These are phyloP conservation scores for Excoecaria cochinchinensis DNA, from an alignment of 345 rosid genomes.

Conservation along the genomic window DNA sequence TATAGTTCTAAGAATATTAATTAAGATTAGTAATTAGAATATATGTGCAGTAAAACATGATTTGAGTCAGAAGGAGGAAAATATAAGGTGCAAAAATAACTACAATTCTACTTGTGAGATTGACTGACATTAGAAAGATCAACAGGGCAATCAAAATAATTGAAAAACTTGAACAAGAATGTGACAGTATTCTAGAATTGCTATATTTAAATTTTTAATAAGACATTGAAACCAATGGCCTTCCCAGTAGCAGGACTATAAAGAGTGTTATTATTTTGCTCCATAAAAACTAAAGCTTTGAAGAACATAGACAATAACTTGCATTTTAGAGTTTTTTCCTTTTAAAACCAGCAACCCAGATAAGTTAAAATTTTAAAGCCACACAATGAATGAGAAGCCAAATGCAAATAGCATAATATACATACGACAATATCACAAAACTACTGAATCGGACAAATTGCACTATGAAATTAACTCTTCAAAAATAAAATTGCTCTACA, in stretches of 20 bases:
- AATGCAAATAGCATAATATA: no score
- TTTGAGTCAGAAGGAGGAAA: not conserved
- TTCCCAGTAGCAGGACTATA: constrained; percentile 4
- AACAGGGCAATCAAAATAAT: not conserved
- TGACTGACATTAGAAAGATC: not conserved
- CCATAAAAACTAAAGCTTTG: constrained; percentile 12
- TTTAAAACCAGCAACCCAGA: constrained; percentile 19
- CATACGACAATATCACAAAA: constrained; percentile 12
- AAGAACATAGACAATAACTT: constrained; percentile 3
- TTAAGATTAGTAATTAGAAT: no score
- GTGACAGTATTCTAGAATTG: not conserved
- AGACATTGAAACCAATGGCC: not conserved
- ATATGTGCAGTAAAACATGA: not conserved
- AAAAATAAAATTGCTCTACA: no score
- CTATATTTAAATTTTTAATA: not conserved
- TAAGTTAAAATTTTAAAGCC: constrained; percentile 21
- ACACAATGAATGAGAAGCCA: not conserved
- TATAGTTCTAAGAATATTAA: no score
- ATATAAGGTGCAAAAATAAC: not conserved
- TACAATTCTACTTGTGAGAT: not conserved
- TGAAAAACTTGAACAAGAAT: not conserved
- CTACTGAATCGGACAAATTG: constrained; percentile 22
- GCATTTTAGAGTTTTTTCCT: constrained; percentile 12
- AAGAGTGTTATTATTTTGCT: constrained; percentile 20
- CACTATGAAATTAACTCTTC: no score